Base-by-base conservation (phyloP, 805 yeast genomes). In the Saccharomycopsis sp. region DNA sequence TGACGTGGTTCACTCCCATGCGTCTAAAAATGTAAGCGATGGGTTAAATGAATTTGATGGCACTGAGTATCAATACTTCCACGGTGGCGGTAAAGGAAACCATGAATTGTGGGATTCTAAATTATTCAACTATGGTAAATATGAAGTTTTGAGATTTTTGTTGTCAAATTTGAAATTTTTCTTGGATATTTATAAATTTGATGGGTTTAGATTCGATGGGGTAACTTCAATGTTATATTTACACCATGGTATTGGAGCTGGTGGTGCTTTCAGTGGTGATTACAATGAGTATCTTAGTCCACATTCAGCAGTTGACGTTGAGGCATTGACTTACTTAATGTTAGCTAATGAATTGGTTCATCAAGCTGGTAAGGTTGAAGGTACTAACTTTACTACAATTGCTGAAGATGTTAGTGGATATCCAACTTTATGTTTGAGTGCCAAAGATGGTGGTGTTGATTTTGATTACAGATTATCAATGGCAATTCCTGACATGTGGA, bases 401-500 rank as follows among this genome's bases (percentile, higher is more conserved):
- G 97, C 97, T 3, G 98, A 90, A 62, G 98, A 90, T 61, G 98
- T 90, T 38, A 81, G 93, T 40, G 98, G 98, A 8, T 90, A 90
- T 82, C 98, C 98, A 27, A 88, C 97, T 1, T 66, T 93, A 45
- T 90, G 97, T 62, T 63, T 85, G 45, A 80, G 93, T 4, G 71
- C 85, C 41, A 42, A 54, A 0, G 59, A 67, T 20, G 97, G 97
- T 40, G 98, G 98, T 46, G 80, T 84, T 50, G 98, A 97, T 0
- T 90, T 90, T 57, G 93, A 89, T 60, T 90, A 90, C 62, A 72
- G 97, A 51, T 70, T 90, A 43, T 93, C 95, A 2, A 90, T 90
- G 98, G 97, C 97, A 1, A 71, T 90, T 48, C 98, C 98, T 3
- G 98, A 90, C 62, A 90, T 90, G 97, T 90, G 98, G 98, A 90